These are phyloP conservation scores for Nadsonia commutata DNA, from an alignment of 1,139 yeast genomes.

Conservation along the genomic window DNA sequence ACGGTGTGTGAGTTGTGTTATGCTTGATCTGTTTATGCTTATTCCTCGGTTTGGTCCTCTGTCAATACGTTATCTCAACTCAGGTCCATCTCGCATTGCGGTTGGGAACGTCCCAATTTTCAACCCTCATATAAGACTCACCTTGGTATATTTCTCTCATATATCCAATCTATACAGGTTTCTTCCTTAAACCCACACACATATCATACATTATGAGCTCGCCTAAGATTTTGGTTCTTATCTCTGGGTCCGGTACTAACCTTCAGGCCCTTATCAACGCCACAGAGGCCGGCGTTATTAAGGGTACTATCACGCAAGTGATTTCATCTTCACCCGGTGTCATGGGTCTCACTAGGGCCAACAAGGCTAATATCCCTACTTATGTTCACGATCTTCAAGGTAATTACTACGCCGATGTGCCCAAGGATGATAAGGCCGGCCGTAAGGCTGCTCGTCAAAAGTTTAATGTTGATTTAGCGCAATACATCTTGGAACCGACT, in stretches of 20 bases:
- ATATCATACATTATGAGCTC: too few relatives aligned
- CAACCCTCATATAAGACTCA: too few relatives aligned
- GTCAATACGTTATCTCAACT: too few relatives aligned
- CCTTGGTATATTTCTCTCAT: too few relatives aligned
- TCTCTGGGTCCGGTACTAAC: slow-evolving; percentile 90
- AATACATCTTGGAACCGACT: slow-evolving; percentile 33
- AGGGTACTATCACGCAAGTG: slow-evolving; percentile 54
- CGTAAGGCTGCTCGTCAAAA: slow-evolving; percentile 48
- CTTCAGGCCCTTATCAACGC: slow-evolving; percentile 88
- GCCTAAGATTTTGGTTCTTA: slow-evolving; percentile 48
- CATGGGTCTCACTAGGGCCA: slow-evolving; percentile 71
- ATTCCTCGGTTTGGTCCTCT: too few relatives aligned
- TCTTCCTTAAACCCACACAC: too few relatives aligned
- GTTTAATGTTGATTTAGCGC: slow-evolving; percentile 69
- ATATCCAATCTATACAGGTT: too few relatives aligned
- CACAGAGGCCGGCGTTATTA: slow-evolving; percentile 28
- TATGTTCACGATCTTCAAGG: slow-evolving; percentile 51
- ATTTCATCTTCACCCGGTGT: slow-evolving; percentile 76
- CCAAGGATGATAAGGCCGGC: slow-evolving; percentile 44
- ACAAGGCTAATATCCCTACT: slow-evolving; percentile 50
- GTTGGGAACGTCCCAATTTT: too few relatives aligned
- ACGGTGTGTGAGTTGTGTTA: too few relatives aligned
- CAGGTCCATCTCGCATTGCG: too few relatives aligned
- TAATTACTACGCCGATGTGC: slow-evolving; percentile 55
- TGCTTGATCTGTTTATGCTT: too few relatives aligned